phyloP scores from a whole-genome alignment of 768 basidiomycete species.

The Suillus subaureus region DNA sequence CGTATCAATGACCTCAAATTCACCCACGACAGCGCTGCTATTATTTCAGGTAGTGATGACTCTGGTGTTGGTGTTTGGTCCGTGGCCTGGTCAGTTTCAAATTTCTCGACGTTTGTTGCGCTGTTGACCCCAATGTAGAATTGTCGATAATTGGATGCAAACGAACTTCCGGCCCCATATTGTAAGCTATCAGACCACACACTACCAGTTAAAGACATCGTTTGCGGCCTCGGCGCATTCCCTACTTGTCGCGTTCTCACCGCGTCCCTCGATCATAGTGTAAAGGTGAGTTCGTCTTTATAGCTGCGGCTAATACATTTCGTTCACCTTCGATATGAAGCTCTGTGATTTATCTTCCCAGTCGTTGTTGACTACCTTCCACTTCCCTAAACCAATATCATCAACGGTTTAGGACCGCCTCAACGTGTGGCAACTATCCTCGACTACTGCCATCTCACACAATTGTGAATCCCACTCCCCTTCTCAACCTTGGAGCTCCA shows the following conservation, averaged over 20 bases:
- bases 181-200: constrained; percentile 90
- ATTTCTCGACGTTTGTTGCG: constrained; percentile 5
- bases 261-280: constrained; percentile 84
- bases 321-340: constrained; percentile 39
- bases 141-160: constrained; percentile 73
- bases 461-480: no score
- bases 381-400: constrained; percentile 77
- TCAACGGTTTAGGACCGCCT: constrained; percentile 67
- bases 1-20: constrained; percentile 82
- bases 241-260: constrained; percentile 79
- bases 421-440: no score
- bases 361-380: constrained; percentile 81
- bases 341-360: constrained; percentile 80
- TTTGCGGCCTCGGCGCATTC: constrained; percentile 78
- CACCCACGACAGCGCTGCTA: constrained; percentile 73
- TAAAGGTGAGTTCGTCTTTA: constrained; percentile 62
- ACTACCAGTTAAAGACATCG: constrained; percentile 80
- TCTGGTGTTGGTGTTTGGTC: constrained; percentile 90
- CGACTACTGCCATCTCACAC: no score
- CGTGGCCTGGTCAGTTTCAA: constrained; percentile 68
- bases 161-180: constrained; percentile 74
- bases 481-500: no score
- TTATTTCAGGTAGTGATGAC: constrained; percentile 90
- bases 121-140: constrained; percentile 44
- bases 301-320: constrained; percentile 15